Evolutionary conservation across 495 filamentous ascomycete genomes (phyloP), one percentile per base, ranked within the genome.

Genomic region (Xylaria palmicola): DNA sequence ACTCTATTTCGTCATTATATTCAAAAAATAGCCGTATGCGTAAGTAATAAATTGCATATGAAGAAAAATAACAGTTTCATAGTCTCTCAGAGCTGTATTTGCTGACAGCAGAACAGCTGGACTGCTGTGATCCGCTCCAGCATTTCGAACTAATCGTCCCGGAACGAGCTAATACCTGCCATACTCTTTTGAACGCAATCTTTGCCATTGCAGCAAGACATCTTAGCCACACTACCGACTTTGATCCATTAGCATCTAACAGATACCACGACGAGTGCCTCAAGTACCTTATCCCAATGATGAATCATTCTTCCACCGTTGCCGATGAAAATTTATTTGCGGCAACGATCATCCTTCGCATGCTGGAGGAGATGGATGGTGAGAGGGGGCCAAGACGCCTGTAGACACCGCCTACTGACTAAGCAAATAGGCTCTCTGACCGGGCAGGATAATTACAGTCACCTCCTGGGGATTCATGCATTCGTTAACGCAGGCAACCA

Each of bases 361-460:
- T 86, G 40, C 67, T 85, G 12, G 83, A 87, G 71, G 86, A 87
- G 62, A 83, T 86, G 65, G 80, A 85, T 57, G 78, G 83, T 82
- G 68, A 70, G 74, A 58, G 19, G 37, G 26, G 30, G 19, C 1
- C 57, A 13, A 48, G 12, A 8, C 27, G 8, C 10, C 30, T 15
- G 41, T 17, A 39, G 15, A 45, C 44, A 41, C 41, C 13, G 10
- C 36, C 37, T n/a, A 17, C 54, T 75, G 45, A 69, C 30, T 19
- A 44, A 29, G 37, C 27, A 57, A 13, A 7, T 40, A 75, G 72
- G 79, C 37, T 72, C 75, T 8, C 71, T 74, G 17, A 68, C 63
- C 6, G 74, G 72, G 19, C 66, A 69, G 34, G 75, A 81, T 41
- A 67, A 67, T 22, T 72, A 78, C 40, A 70, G 72, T n/a, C 76